A percentile compares a stretch with the other conserved stretches of the same genome.
These are phyloP conservation scores for Botrytis deweyae DNA, from an alignment of 2,329 filamentous ascomycete species.

Conservation along the genomic window DNA sequence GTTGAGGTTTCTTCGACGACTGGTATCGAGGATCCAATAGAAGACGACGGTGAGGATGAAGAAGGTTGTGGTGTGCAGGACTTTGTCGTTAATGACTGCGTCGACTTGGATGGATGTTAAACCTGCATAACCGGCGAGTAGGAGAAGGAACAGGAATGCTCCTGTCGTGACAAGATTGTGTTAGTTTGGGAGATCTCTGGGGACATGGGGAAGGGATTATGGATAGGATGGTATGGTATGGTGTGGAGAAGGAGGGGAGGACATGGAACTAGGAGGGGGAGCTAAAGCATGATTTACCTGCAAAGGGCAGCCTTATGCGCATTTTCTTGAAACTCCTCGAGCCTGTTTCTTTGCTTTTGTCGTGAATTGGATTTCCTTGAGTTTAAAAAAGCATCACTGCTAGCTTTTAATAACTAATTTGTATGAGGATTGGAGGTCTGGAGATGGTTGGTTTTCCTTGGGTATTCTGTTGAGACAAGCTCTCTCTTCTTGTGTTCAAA, in stretches of 20 bases:
- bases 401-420: background rate
- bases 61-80: constrained; percentile 83
- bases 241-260: constrained; percentile 18
- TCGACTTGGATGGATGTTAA: constrained; percentile 64
- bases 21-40: constrained; percentile 96
- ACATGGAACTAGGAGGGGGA: constrained; percentile 12
- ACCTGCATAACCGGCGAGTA: constrained; percentile 76
- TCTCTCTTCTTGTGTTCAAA: constrained; percentile 15
- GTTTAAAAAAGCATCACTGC: constrained; percentile 16
- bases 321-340: constrained; percentile 49
- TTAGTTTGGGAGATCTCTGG: constrained; percentile 22
- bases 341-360: background rate
- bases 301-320: constrained; percentile 86
- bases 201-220: background rate
- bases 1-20: constrained; percentile 79
- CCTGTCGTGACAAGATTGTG: constrained; percentile 46
- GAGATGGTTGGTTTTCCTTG: background rate
- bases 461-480: constrained; percentile 7
- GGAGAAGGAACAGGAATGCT: constrained; percentile 66
- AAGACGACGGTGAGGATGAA: constrained; percentile 84
- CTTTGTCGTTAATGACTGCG: constrained; percentile 76
- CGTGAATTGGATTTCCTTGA: background rate
- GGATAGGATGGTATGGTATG: background rate
- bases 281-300: constrained; percentile 59
- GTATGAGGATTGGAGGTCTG: background rate